Conservation (phyloP, 768 basidiomycete genomes). For the Boletus sp. region DNA sequence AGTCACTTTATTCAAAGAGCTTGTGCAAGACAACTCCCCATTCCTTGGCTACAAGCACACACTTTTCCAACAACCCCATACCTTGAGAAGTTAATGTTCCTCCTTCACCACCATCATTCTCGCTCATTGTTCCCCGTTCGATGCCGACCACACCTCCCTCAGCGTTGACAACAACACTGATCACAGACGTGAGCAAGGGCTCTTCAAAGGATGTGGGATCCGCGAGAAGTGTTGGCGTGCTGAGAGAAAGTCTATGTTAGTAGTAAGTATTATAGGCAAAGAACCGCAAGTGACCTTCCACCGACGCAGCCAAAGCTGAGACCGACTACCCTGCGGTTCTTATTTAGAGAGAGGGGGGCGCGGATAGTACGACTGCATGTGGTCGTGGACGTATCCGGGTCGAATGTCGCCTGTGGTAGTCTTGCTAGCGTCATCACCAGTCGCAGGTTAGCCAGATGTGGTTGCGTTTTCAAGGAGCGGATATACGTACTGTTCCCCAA, state of each 20-base stretch:
- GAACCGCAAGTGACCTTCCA: conserved; percentile 12
- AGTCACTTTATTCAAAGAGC: conserved; percentile 18
- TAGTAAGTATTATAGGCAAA: background rate
- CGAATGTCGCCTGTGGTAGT: conserved; percentile 67
- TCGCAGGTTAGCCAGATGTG: background rate
- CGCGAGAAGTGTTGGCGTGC: conserved; percentile 53
- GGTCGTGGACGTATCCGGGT: conserved; percentile 63
- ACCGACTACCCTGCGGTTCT: conserved; percentile 14
- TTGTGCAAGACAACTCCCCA: conserved; percentile 22
- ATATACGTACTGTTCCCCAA: conserved; percentile 70
- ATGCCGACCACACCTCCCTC: conserved; percentile 21
- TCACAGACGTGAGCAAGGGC: conserved; percentile 69
- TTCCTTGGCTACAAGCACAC: conserved; percentile 18
- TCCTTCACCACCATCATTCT: conserved; percentile 14
- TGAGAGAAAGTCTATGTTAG: conserved; percentile 6
- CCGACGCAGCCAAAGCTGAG: conserved; percentile 26
- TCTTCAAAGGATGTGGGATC: conserved; percentile 93
- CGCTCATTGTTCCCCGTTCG: conserved; percentile 24
- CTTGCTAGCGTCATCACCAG: conserved; percentile 41
- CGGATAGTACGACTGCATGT: conserved; percentile 53
- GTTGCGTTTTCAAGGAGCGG: conserved; percentile 39
- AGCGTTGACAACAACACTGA: conserved; percentile 61
- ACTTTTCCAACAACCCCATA: conserved; percentile 16
- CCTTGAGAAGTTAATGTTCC: background rate
- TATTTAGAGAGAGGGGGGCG: conserved; percentile 44